Evolutionary conservation across 176 grass and related monocot genomes (phyloP).

Genomic region (Bothriochloa decipiens): DNA sequence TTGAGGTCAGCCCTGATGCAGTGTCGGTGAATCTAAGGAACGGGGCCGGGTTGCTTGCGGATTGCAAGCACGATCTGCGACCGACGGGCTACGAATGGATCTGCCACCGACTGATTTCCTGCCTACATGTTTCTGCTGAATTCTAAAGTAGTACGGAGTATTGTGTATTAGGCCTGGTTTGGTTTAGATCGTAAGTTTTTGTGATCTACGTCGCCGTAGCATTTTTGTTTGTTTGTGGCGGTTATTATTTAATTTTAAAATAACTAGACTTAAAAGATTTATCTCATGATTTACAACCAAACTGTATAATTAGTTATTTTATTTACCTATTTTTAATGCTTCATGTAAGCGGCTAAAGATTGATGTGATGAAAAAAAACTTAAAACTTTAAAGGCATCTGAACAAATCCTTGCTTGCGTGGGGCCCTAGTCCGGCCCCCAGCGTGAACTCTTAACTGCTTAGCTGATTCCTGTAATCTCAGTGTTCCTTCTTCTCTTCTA

Average conservation of each 20-base stretch:
- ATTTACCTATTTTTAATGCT: too few relatives aligned
- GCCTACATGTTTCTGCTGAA: neutral
- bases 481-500: neutral
- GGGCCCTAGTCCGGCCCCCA: neutral
- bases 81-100: neutral
- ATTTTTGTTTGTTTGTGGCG: too few relatives aligned
- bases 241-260: too few relatives aligned
- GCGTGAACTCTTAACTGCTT: neutral
- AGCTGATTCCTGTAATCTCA: neutral
- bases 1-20: constrained; percentile 22
- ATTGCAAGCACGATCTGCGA: neutral
- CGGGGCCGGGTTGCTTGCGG: constrained; percentile 8
- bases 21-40: constrained; percentile 33
- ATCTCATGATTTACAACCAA: too few relatives aligned
- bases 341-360: too few relatives aligned
- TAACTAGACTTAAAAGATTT: too few relatives aligned
- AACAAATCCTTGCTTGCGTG: neutral
- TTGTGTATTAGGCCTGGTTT: too few relatives aligned
- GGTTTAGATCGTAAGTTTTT: too few relatives aligned
- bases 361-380: too few relatives aligned
- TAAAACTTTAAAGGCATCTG: too few relatives aligned
- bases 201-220: too few relatives aligned
- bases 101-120: neutral
- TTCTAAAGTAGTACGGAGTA: neutral
- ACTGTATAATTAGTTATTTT: too few relatives aligned